A percentile compares a stretch with the other conserved stretches of the same genome.
Conservation (phyloP, 2,329 filamentous ascomycete genomes). For the Diaporthe nobilis region DNA sequence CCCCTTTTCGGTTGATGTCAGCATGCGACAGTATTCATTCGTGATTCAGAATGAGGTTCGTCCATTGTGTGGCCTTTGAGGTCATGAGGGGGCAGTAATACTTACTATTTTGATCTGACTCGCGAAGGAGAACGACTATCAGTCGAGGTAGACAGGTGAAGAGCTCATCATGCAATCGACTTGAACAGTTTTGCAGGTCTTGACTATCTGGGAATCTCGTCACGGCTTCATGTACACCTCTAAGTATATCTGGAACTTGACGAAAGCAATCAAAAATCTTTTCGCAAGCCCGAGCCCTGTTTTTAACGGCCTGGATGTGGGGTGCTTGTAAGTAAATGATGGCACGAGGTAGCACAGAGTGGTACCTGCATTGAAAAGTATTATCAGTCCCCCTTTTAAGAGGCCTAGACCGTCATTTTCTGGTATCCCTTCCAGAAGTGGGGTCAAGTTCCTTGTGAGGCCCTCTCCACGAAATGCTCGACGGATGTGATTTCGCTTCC, state of each 20-base stretch:
- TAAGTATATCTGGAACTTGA: not conserved
- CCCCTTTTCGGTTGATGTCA: too few relatives aligned
- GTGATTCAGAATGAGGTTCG: too few relatives aligned
- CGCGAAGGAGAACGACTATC: conserved; percentile 8
- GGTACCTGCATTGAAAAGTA: conserved; percentile 19
- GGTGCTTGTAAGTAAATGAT: not conserved
- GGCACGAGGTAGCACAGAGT: not conserved
- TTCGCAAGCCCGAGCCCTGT: conserved; percentile 8
- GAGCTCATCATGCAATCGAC: not conserved
- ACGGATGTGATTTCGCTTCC: not conserved
- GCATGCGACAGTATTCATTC: too few relatives aligned
- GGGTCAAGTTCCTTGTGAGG: not conserved
- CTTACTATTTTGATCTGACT: not conserved
- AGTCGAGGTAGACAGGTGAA: conserved; percentile 2
- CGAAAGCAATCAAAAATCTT: conserved; percentile 9
- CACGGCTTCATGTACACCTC: not conserved
- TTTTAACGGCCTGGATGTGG: not conserved
- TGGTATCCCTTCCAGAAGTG: conserved; percentile 19
- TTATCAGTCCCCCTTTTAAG: not conserved
- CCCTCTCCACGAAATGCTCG: conserved; percentile 1
- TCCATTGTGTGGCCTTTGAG: too few relatives aligned
- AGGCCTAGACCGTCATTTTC: conserved; percentile 20
- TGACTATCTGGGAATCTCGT: not conserved
- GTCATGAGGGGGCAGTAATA: not conserved
- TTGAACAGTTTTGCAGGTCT: not conserved